Conservation (phyloP, 345 rosid species). For the Jatropha curcas region DNA sequence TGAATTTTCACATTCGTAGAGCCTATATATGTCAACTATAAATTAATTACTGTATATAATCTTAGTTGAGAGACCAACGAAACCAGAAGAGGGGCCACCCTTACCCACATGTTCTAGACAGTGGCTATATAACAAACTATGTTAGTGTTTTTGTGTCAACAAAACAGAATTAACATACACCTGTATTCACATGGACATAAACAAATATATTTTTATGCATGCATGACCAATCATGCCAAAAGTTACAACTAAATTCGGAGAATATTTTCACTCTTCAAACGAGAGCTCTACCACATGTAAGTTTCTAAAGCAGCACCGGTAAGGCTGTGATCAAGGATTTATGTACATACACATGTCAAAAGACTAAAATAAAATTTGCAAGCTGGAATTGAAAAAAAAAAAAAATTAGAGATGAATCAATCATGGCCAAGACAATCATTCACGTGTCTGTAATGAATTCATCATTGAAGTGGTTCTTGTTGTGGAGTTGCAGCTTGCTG, state of each 20-base stretch:
- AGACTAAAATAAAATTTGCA: neutral
- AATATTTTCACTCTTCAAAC: conserved; percentile 1
- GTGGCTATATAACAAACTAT: neutral
- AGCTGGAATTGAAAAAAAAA: neutral
- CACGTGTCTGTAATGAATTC: neutral
- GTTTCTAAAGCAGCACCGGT: conserved; percentile 10
- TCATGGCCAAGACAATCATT: conserved; percentile 1
- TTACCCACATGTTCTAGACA: too few relatives aligned
- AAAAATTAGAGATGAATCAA: neutral
- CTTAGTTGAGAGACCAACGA: too few relatives aligned
- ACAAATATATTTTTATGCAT: neutral
- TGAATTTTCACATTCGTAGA: too few relatives aligned
- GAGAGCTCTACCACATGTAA: neutral
- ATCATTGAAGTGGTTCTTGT: conserved; percentile 48
- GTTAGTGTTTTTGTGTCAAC: neutral
- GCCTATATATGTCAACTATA: too few relatives aligned
- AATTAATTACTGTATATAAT: too few relatives aligned
- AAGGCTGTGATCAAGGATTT: conserved; percentile 16
- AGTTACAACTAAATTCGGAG: neutral
- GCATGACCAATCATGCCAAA: conserved; percentile 1
- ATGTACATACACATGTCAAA: conserved; percentile 23
- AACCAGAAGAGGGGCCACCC: too few relatives aligned
- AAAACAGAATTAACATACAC: neutral
- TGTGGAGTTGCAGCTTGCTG: conserved; percentile 35
- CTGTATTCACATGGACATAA: too few relatives aligned